These are phyloP conservation scores for Puccinia hordei DNA, from an alignment of 1,284 basidiomycete genomes.

Conservation along the genomic window DNA sequence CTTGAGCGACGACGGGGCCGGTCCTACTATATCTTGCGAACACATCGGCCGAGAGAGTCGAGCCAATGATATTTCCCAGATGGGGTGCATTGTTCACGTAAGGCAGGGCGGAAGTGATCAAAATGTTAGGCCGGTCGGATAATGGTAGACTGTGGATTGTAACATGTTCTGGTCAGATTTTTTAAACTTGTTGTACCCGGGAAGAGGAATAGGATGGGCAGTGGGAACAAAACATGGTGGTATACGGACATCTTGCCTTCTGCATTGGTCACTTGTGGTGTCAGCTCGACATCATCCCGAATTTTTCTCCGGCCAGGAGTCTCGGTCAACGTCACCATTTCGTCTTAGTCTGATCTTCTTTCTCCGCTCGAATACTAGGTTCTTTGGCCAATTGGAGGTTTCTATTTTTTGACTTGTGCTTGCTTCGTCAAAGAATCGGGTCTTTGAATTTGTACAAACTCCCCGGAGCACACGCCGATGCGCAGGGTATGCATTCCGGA, in stretches of 20 bases:
- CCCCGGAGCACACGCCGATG: too few relatives aligned
- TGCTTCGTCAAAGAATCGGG: too few relatives aligned
- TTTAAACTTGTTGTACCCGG: too few relatives aligned
- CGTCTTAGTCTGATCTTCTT: too few relatives aligned
- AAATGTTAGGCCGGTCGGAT: constrained; percentile 78
- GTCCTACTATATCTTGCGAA: constrained; percentile 78
- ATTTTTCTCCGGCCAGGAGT: constrained; percentile 7
- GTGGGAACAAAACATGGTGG: too few relatives aligned
- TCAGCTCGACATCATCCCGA: constrained; percentile 15
- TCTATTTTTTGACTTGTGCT: too few relatives aligned
- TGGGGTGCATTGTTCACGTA: constrained; percentile 99
- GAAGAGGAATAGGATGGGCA: background rate
- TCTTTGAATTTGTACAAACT: too few relatives aligned
- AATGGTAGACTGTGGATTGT: constrained; percentile 71
- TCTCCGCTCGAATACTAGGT: too few relatives aligned
- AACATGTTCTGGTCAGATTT: background rate
- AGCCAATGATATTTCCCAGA: constrained; percentile 97
- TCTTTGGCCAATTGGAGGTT: too few relatives aligned
- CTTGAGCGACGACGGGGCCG: constrained; percentile 69
- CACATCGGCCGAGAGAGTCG: constrained; percentile 90
- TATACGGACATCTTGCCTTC: constrained; percentile 44
- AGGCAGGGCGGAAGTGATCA: constrained; percentile 93
- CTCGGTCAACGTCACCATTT: background rate
- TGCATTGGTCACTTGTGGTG: constrained; percentile 28
- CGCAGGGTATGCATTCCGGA: too few relatives aligned